These are phyloP conservation scores for Lyophyllum semitale DNA, from an alignment of 768 basidiomycete genomes.

Conservation along the genomic window DNA sequence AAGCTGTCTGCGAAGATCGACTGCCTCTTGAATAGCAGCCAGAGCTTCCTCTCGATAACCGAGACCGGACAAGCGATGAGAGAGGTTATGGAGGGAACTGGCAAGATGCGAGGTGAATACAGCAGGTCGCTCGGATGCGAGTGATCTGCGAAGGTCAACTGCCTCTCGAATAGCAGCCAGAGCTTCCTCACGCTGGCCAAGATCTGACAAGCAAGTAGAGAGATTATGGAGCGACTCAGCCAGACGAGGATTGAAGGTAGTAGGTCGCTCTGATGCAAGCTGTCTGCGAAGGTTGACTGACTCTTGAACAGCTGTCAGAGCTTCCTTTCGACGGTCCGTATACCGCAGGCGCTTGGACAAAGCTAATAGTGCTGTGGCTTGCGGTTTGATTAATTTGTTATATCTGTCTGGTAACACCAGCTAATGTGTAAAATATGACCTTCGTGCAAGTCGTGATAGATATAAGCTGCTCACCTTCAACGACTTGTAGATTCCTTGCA, in stretches of 20 bases:
- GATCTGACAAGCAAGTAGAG: neutral
- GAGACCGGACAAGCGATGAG: too few species aligned
- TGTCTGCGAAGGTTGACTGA: neutral
- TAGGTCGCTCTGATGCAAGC: neutral
- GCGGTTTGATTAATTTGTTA: too few species aligned
- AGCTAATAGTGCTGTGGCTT: too few species aligned
- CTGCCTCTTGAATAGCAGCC: too few species aligned
- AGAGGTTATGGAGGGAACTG: neutral
- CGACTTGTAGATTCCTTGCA: too few species aligned
- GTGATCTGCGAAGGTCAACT: neutral
- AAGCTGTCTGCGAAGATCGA: too few species aligned
- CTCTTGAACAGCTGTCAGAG: neutral
- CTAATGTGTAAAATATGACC: too few species aligned
- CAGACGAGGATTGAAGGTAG: neutral
- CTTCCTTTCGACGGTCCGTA: neutral
- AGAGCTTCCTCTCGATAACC: too few species aligned
- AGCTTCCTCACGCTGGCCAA: neutral
- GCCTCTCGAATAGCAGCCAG: neutral
- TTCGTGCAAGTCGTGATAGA: too few species aligned
- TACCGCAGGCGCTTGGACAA: neutral
- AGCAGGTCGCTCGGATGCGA: neutral
- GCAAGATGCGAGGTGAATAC: neutral
- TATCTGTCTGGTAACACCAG: too few species aligned
- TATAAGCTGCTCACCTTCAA: too few species aligned
- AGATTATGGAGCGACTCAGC: too few species aligned